Conservation (phyloP, 2,329 filamentous ascomycete species). For the Alternaria brassicae region DNA sequence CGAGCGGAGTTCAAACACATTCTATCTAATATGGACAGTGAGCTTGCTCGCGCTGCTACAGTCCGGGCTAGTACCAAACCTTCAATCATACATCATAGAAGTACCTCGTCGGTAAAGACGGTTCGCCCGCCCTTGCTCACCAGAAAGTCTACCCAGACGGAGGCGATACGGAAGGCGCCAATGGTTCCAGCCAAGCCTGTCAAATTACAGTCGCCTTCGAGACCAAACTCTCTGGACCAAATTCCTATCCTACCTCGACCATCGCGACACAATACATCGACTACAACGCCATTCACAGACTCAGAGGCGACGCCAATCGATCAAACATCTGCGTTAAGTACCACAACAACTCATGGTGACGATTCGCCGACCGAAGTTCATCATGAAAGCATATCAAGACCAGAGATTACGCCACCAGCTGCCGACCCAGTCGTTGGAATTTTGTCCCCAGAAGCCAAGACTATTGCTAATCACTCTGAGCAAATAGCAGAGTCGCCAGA, state of each 20-base stretch:
- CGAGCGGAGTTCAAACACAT: constrained; percentile 34
- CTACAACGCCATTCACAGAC: constrained; percentile 26
- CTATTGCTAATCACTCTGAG: constrained; percentile 7
- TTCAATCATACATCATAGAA: constrained; percentile 20
- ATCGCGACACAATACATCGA: constrained; percentile 10
- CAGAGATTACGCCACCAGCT: constrained; percentile 11
- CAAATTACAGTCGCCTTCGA: constrained; percentile 24
- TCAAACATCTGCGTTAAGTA: constrained; percentile 25
- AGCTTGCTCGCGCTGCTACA: constrained; percentile 32
- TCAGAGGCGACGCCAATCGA: constrained; percentile 41
- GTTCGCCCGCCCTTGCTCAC: constrained; percentile 29
- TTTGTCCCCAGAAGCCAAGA: constrained; percentile 7
- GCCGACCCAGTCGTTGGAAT: constrained; percentile 14
- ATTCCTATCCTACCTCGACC: constrained; percentile 18
- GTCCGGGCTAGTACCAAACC: constrained; percentile 24
- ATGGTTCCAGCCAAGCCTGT: constrained; percentile 16
- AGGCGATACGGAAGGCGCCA: constrained; percentile 22
- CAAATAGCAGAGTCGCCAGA: constrained; percentile 17
- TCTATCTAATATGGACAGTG: constrained; percentile 40
- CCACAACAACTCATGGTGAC: constrained; percentile 6
- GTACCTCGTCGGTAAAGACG: constrained; percentile 29
- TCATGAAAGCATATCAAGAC: constrained; percentile 3
- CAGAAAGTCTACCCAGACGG: constrained; percentile 26
- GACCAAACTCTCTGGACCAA: constrained; percentile 27
- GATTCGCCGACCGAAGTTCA: constrained; percentile 10